Evolutionary conservation across 495 filamentous ascomycete genomes (phyloP).

Genomic region (Thermothielavioides terrestris): DNA sequence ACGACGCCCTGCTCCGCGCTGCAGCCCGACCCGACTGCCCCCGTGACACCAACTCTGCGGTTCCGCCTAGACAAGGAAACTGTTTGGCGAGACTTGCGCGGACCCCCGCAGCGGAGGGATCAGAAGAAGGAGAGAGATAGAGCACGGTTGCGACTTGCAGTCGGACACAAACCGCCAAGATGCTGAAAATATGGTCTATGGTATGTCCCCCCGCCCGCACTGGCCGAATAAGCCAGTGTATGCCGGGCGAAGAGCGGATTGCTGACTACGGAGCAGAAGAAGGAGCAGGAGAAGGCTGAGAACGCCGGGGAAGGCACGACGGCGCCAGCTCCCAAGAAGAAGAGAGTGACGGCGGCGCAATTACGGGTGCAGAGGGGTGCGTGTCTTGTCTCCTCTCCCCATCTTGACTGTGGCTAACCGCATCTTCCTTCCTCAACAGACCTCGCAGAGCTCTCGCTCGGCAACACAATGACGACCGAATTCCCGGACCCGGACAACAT

Average conservation of each 20-base stretch:
- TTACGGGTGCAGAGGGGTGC: conserved; percentile 92
- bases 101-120: neutral
- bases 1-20: neutral
- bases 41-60: neutral
- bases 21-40: neutral
- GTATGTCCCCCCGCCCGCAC: conserved; percentile 40
- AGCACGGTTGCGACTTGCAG: neutral
- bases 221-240: conserved; percentile 16
- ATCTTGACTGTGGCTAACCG: conserved; percentile 2
- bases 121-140: neutral
- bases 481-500: conserved; percentile 96
- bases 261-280: conserved; percentile 52
- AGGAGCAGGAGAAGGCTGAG: conserved; percentile 89
- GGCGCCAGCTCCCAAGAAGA: conserved; percentile 65
- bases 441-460: conserved; percentile 82
- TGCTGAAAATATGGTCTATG: conserved; percentile 99
- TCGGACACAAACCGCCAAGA: conserved; percentile 46
- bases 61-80: neutral
- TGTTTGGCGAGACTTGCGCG: neutral
- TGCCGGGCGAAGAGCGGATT: neutral
- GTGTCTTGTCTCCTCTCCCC: neutral
- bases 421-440: conserved; percentile 54
- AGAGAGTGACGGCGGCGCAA: conserved; percentile 95
- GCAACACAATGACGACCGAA: conserved; percentile 81
- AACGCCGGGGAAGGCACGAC: conserved; percentile 65